Evolutionary conservation across 306 rosid genomes (phyloP).

Genomic region (Cucumis melo): DNA sequence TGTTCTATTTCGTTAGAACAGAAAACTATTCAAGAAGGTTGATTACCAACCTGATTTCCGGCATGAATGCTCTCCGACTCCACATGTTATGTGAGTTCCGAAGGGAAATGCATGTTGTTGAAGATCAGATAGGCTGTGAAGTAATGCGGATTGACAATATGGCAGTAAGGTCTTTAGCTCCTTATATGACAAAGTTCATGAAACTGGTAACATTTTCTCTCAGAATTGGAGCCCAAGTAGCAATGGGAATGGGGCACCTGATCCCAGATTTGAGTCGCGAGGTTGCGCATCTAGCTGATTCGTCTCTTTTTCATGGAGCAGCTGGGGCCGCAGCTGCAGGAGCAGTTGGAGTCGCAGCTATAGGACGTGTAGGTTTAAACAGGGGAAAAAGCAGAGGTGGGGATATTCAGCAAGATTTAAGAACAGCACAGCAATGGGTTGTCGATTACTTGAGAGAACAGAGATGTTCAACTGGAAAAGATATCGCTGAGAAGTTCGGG

Average conservation of each 20-base stretch:
- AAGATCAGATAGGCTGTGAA: constrained; percentile 87
- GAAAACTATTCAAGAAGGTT: constrained; percentile 83
- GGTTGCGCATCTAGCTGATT: constrained; percentile 71
- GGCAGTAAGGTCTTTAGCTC: constrained; percentile 67
- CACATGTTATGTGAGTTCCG: constrained; percentile 84
- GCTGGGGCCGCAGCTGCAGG: constrained; percentile 69
- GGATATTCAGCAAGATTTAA: constrained; percentile 59
- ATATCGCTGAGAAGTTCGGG: constrained; percentile 87
- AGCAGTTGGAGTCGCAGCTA: constrained; percentile 45
- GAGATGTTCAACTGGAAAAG: constrained; percentile 73
- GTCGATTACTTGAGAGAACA: constrained; percentile 81
- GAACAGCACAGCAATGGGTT: constrained; percentile 85
- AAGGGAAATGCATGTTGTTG: constrained; percentile 86
- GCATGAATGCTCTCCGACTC: constrained; percentile 79
- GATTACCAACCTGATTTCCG: constrained; percentile 62
- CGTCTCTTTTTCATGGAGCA: constrained; percentile 47
- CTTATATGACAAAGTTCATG: constrained; percentile 86
- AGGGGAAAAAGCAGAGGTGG: constrained; percentile 38
- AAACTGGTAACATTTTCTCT: constrained; percentile 71
- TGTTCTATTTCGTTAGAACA: constrained; percentile 73
- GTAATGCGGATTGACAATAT: constrained; percentile 77
- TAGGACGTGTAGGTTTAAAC: constrained; percentile 20
- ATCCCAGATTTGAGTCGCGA: constrained; percentile 89
- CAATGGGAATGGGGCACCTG: constrained; percentile 85
- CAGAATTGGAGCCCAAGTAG: constrained; percentile 93